These are phyloP conservation scores for Xylaria palmicola DNA, from an alignment of 495 filamentous ascomycete species.

Conservation along the genomic window DNA sequence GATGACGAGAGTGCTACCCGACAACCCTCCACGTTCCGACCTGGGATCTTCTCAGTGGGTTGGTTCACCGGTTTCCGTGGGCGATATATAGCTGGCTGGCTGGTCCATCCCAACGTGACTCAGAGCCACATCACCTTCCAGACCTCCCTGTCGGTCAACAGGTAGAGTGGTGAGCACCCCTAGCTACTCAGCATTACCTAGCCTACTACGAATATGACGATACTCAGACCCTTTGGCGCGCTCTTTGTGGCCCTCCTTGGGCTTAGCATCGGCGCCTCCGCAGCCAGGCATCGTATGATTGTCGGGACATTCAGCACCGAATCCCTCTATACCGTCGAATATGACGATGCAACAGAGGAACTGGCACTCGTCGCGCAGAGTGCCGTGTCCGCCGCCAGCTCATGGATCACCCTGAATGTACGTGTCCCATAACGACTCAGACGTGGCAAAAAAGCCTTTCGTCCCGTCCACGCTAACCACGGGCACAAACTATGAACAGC, in stretches of 20 bases:
- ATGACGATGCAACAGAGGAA: conserved; percentile 28
- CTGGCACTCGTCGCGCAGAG: conserved; percentile 21
- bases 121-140: not conserved
- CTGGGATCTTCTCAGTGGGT: not conserved
- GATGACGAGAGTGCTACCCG: not conserved
- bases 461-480: not conserved
- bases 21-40: not conserved
- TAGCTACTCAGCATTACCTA: not conserved
- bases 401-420: conserved; percentile 39
- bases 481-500: conserved; percentile 17
- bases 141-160: not conserved
- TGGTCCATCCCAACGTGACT: not conserved
- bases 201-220: not conserved
- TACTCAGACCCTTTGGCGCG: not conserved
- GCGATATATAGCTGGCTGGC: not conserved
- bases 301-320: conserved; percentile 29
- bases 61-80: not conserved
- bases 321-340: conserved; percentile 33
- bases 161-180: too few species aligned
- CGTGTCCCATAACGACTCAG: conserved; percentile 9
- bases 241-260: not conserved
- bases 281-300: conserved; percentile 23
- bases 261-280: conserved; percentile 5
- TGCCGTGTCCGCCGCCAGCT: conserved; percentile 22
- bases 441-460: not conserved